Percentiles rank a stretch among this genome's conserved stretches.
Conservation (phyloP, 345 rosid genomes). For the Acer campestre region DNA sequence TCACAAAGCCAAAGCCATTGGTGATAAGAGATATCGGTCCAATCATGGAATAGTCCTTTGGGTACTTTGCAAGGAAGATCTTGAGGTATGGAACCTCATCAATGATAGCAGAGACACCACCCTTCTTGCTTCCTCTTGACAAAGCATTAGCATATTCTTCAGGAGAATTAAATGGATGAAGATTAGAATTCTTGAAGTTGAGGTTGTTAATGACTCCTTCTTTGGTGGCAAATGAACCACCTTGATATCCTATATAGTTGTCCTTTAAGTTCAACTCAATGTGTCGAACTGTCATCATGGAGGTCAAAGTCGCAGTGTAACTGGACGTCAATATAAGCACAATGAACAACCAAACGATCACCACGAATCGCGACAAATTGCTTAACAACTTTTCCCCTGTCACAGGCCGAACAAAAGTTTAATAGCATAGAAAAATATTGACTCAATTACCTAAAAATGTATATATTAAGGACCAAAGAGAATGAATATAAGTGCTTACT, state of each 20-base stretch:
- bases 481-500: slow-evolving; percentile 10
- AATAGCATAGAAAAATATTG: too few relatives aligned
- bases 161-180: neutral
- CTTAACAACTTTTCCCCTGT: slow-evolving; percentile 23
- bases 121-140: slow-evolving; percentile 20
- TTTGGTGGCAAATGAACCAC: neutral
- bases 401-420: neutral
- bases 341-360: slow-evolving; percentile 34
- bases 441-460: too few relatives aligned
- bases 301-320: slow-evolving; percentile 42
- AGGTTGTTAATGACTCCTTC: neutral
- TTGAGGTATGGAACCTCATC: slow-evolving; percentile 37
- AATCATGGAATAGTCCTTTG: slow-evolving; percentile 27
- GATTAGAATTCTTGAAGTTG: neutral
- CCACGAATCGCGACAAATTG: slow-evolving; percentile 31
- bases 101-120: slow-evolving; percentile 35
- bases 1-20: slow-evolving; percentile 49
- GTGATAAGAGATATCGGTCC: slow-evolving; percentile 23
- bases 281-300: slow-evolving; percentile 36
- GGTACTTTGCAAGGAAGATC: slow-evolving; percentile 18
- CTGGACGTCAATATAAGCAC: slow-evolving; percentile 40
- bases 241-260: slow-evolving; percentile 25
- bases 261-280: slow-evolving; percentile 20
- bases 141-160: slow-evolving; percentile 23
- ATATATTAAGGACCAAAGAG: too few relatives aligned